Conservation (phyloP, 2,329 filamentous ascomycete species). For the Coccinonectria pachysandricola region DNA sequence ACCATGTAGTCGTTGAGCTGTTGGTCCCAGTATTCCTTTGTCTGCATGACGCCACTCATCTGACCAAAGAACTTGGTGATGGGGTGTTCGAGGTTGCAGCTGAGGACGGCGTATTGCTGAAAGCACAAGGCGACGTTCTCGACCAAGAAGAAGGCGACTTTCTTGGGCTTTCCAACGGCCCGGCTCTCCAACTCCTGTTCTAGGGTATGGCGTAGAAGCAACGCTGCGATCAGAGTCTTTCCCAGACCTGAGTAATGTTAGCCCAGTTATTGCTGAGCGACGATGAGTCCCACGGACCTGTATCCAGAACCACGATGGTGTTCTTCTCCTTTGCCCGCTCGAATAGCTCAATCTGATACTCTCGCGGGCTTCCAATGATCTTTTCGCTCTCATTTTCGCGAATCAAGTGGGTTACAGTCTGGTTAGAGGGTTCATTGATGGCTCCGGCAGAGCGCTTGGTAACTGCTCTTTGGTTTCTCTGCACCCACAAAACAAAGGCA, state of each 20-base stretch:
- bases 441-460: conserved; percentile 17
- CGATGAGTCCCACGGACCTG: too few relatives aligned
- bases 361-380: conserved; percentile 68
- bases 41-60: conserved; percentile 38
- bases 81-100: conserved; percentile 67
- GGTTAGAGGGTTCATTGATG: conserved; percentile 18
- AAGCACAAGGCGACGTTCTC: conserved; percentile 84
- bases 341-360: conserved; percentile 89
- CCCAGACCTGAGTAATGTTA: conserved; percentile 71
- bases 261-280: too few relatives aligned
- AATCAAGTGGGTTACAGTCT: conserved; percentile 24
- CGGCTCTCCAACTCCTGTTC: conserved; percentile 68
- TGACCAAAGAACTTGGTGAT: conserved; percentile 67
- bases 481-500: conserved; percentile 36
- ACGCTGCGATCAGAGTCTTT: conserved; percentile 90
- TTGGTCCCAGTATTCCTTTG: conserved; percentile 39
- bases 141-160: conserved; percentile 79
- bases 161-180: conserved; percentile 44
- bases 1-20: conserved; percentile 59
- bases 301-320: conserved; percentile 86
- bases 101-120: conserved; percentile 77
- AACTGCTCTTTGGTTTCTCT: conserved; percentile 26
- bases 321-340: conserved; percentile 78
- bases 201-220: conserved; percentile 68
- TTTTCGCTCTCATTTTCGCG: conserved; percentile 29